phyloP scores from a whole-genome alignment of 2,329 filamentous ascomycete genomes.

The Fusarium sp. region DNA sequence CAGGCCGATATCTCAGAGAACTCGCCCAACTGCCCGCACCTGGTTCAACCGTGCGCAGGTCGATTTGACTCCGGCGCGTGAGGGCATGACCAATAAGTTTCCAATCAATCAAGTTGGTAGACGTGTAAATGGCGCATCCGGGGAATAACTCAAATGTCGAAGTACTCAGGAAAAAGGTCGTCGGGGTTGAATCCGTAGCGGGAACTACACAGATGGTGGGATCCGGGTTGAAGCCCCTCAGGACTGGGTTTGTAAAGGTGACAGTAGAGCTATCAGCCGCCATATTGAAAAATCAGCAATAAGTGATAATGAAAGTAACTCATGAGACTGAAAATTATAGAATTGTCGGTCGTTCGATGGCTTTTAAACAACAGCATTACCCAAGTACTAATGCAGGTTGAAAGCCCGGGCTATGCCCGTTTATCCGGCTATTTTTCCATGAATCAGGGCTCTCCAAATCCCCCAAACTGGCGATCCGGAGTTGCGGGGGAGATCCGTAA shows the following conservation, averaged over 20 bases:
- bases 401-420: background rate
- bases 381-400: background rate
- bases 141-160: constrained; percentile 76
- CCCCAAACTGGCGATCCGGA: background rate
- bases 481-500: background rate
- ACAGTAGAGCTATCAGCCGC: background rate
- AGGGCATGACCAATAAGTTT: constrained; percentile 67
- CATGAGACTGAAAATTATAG: background rate
- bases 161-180: constrained; percentile 70
- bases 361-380: background rate
- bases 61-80: constrained; percentile 64
- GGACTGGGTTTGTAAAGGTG: constrained; percentile 65
- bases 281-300: constrained; percentile 13
- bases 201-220: constrained; percentile 64
- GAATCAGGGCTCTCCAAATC: constrained; percentile 1
- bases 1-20: constrained; percentile 61
- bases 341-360: background rate
- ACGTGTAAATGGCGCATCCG: constrained; percentile 72
- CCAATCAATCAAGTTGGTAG: constrained; percentile 67
- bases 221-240: constrained; percentile 74
- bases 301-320: background rate
- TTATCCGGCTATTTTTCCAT: constrained; percentile 17
- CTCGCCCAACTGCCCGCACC: constrained; percentile 66
- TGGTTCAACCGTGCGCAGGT: constrained; percentile 66
- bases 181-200: constrained; percentile 47